phyloP scores from a whole-genome alignment of 2,329 filamentous ascomycete genomes.

The Talaromyces sp. region DNA sequence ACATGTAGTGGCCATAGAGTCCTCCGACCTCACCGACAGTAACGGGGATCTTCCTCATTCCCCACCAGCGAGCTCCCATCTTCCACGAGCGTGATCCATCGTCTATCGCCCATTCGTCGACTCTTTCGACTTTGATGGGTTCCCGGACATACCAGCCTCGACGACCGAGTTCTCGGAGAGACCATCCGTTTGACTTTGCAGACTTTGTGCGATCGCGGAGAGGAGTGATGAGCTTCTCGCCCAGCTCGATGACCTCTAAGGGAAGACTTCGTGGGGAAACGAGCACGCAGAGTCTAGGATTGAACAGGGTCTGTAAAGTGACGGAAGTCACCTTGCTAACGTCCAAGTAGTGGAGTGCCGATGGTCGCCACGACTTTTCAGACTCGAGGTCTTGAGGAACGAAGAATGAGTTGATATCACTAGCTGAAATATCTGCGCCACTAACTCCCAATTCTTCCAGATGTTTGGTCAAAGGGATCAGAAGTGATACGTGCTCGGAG shows the following conservation, averaged over 20 bases:
- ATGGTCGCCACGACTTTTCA: conserved; percentile 49
- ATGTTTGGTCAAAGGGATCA: conserved; percentile 64
- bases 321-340: conserved; percentile 64
- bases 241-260: conserved; percentile 71
- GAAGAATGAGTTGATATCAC: conserved; percentile 64
- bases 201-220: conserved; percentile 61
- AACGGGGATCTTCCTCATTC: conserved; percentile 67
- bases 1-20: conserved; percentile 59
- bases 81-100: conserved; percentile 68
- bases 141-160: conserved; percentile 63
- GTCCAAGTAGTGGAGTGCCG: conserved; percentile 70
- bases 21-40: conserved; percentile 55
- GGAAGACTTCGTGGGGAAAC: conserved; percentile 61
- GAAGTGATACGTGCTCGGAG: conserved; percentile 58
- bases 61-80: conserved; percentile 80
- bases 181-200: conserved; percentile 61
- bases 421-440: conserved; percentile 59
- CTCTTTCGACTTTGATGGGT: conserved; percentile 30
- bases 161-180: conserved; percentile 63
- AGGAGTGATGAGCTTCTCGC: conserved; percentile 63
- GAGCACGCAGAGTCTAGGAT: conserved; percentile 53
- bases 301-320: conserved; percentile 57
- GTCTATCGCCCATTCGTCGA: conserved; percentile 39
- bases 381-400: conserved; percentile 33
- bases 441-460: conserved; percentile 74